Percentiles rank a stretch among this genome's conserved stretches.
Conservation (phyloP, 2,329 filamentous ascomycete species). For the Ophiostoma triangulosporum region DNA sequence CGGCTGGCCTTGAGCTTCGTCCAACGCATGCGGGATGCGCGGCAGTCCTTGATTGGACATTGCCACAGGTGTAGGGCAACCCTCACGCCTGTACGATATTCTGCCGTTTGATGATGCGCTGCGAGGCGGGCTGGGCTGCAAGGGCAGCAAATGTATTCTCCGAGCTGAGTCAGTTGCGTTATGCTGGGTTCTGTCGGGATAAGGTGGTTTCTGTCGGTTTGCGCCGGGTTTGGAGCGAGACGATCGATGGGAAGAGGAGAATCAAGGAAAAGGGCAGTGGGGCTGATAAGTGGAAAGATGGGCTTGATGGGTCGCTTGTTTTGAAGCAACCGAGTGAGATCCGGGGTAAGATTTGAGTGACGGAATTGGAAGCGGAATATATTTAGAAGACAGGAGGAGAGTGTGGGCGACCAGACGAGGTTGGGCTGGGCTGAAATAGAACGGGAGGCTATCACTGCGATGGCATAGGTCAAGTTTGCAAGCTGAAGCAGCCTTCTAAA, state of each 20-base stretch:
- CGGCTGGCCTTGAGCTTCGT: constrained; percentile 6
- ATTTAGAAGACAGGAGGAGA: neutral
- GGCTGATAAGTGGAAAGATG: neutral
- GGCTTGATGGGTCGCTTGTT: neutral
- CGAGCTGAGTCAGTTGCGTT: neutral
- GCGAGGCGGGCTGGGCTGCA: neutral
- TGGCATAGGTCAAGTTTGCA: neutral
- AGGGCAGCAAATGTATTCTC: neutral
- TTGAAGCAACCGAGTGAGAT: neutral
- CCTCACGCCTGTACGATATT: neutral
- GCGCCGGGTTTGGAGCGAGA: constrained; percentile 16
- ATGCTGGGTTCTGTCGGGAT: constrained; percentile 10
- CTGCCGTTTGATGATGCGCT: neutral
- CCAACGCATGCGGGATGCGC: constrained; percentile 7
- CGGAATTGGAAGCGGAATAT: too few species aligned
- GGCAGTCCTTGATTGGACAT: constrained; percentile 18
- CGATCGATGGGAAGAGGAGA: constrained; percentile 1
- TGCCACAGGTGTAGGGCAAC: constrained; percentile 7
- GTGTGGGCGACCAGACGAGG: neutral
- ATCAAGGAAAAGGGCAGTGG: neutral
- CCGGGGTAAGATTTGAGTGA: neutral
- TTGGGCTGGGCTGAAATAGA: neutral
- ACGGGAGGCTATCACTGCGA: neutral
- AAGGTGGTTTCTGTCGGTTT: constrained; percentile 17
- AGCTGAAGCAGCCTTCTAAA: neutral